Base-by-base conservation (phyloP, 306 rosid genomes). In the Sesbania bispinosa region DNA sequence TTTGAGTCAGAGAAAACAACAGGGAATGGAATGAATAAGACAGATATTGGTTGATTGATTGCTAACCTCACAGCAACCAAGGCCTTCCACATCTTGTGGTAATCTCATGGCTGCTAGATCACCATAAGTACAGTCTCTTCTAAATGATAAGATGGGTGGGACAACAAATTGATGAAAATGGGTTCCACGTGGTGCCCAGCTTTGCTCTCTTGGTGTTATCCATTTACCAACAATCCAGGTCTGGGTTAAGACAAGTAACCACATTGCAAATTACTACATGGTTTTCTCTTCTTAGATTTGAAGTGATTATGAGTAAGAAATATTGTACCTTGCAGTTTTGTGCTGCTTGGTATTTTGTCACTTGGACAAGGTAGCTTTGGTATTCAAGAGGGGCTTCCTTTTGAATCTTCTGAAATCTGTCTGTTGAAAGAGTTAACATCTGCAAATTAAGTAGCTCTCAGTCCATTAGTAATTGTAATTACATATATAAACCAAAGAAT, bases 81-180 rank as follows among this genome's bases (percentile, higher is more conserved):
- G 96, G 55, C 96, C 99, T 74, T 89, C 55, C 3, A 92, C 96
- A 11, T 92, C 97, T 4, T 84, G 76, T 0, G 99, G 97, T 75
- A 95, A 79, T 53, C 81, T 87, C 99, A 95, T 95, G 67, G 99
- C 99, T 0, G 99, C 99, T 2, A 95, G 91, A 66, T 92, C 96
- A 26, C 99, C 99, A 16, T 95, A 95, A n/a, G 92, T 85, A 71
- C 99, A 92, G 50, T 91, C 92, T 85, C 88, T 86, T 86, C 99
- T 86, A 3, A 89, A 91, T 5, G 87, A 60, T 23, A 89, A 76
- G 82, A 95, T 88, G 6, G 97, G 92, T 62, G 99, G 99, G 8
- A 95, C 99, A 2, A 95, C 99, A 76, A 95, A 95, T 79, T 95
- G 96, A 82, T 95, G 99, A 35, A 95, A 95, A 75, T 89, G 99